phyloP scores from a whole-genome alignment of 768 basidiomycete species.

The Suillus clintonianus region DNA sequence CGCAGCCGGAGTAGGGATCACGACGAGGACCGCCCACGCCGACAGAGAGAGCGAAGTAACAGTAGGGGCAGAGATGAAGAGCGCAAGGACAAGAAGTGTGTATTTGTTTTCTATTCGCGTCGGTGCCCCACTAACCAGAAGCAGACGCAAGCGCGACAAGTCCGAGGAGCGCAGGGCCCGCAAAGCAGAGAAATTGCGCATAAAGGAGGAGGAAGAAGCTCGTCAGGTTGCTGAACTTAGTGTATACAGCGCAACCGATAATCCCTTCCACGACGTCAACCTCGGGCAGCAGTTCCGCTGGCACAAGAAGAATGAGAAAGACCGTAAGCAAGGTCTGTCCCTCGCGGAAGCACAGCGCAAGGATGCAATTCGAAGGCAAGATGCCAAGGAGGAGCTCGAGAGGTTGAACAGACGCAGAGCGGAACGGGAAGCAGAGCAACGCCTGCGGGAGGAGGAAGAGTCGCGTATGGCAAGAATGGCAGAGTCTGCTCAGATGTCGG shows the following conservation, averaged over 20 bases:
- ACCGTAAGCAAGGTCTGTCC: conserved; percentile 83
- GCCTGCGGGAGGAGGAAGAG: conserved; percentile 90
- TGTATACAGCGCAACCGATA: conserved; percentile 95
- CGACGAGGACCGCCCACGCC: conserved; percentile 30
- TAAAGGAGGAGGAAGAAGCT: conserved; percentile 85
- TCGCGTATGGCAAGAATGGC: conserved; percentile 83
- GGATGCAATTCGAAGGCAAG: conserved; percentile 80
- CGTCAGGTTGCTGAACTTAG: conserved; percentile 93
- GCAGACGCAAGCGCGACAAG: conserved; percentile 81
- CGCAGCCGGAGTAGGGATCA: conserved; percentile 34
- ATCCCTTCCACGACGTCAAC: conserved; percentile 98
- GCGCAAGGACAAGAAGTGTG: conserved; percentile 52
- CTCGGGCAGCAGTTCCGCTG: conserved; percentile 95
- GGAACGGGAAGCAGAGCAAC: conserved; percentile 88
- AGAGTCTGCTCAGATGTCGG: conserved; percentile 96
- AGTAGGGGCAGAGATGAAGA: conserved; percentile 27
- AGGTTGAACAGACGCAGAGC: conserved; percentile 87
- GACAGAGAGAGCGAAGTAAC: conserved; percentile 23
- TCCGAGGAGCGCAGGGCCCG: conserved; percentile 84
- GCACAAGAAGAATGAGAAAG: conserved; percentile 99
- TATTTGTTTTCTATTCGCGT: conserved; percentile 3
- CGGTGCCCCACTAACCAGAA: conserved; percentile 10
- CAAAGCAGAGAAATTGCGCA: conserved; percentile 85
- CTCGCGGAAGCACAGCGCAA: conserved; percentile 74
- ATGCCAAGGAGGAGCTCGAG: conserved; percentile 95